phyloP scores from a whole-genome alignment of 371 early-diverging fungal species.

The Mucor mucedo region DNA sequence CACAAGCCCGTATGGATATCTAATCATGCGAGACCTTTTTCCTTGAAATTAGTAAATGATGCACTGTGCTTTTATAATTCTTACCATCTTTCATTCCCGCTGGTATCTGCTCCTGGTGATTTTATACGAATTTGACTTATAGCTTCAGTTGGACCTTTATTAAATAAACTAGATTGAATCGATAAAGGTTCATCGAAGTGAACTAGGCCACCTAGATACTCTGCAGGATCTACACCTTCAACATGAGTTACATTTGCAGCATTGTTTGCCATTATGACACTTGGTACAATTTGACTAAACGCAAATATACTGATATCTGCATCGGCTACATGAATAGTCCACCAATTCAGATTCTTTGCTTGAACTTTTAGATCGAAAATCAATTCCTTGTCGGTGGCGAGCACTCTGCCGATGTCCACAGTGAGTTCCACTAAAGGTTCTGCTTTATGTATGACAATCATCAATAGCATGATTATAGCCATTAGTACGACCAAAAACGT shows the following conservation, averaged over 20 bases:
- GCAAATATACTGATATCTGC: slow-evolving; percentile 72
- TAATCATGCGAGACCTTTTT: slow-evolving; percentile 57
- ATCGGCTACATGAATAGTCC: slow-evolving; percentile 59
- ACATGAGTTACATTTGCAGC: background rate
- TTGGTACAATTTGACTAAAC: slow-evolving; percentile 53
- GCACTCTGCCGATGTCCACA: slow-evolving; percentile 59
- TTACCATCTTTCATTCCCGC: slow-evolving; percentile 54
- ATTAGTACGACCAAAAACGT: background rate
- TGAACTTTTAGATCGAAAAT: slow-evolving; percentile 68
- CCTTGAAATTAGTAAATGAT: no score
- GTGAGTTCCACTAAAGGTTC: slow-evolving; percentile 54
- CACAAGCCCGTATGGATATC: slow-evolving; percentile 67
- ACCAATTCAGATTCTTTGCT: slow-evolving; percentile 62
- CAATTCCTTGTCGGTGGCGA: slow-evolving; percentile 70
- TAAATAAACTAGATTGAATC: slow-evolving; percentile 44
- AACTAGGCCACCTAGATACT: slow-evolving; percentile 61
- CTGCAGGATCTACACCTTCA: slow-evolving; percentile 55
- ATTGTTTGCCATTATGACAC: background rate
- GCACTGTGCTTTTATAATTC: background rate
- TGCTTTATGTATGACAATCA: slow-evolving; percentile 33
- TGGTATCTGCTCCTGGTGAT: slow-evolving; percentile 64
- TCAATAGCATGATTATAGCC: slow-evolving; percentile 4
- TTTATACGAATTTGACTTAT: slow-evolving; percentile 67
- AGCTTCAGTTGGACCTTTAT: slow-evolving; percentile 27
- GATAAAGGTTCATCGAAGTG: slow-evolving; percentile 64